Base-by-base conservation (phyloP, 2,329 filamentous ascomycete species). In the Bertia moriformis region DNA sequence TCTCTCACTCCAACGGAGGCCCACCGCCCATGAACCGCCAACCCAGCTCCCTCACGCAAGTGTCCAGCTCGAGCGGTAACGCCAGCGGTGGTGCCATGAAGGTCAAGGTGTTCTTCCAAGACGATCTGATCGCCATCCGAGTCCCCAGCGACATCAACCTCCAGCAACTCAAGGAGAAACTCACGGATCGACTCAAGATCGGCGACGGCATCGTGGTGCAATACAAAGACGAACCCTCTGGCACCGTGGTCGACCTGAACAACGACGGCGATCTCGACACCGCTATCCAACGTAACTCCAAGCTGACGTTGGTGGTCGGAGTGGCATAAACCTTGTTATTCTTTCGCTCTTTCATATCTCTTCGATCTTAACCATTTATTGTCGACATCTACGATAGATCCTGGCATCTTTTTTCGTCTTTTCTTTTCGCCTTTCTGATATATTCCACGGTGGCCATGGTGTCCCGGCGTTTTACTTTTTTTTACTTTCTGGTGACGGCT, bases 21-120 rank as follows among this genome's bases (percentile, higher is more conserved):
- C 32, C 32, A 17, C 12, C 12, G 15, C 10, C 32, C 7, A 35
- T 35, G 32, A 35, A 35, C 32, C 32, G 32, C 7, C 32, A 35
- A 41, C 49, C 61, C 7, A 66, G 63, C 48, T 64, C 62, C 24
- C 51, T 69, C 29, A 47, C 42, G 32, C 32, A 35, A 35, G 32
- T 10, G 10, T 35, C 32, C 35, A 29, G 10, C 17, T 43, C 38
- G 40, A 43, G 20, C 38, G n/a, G n/a, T n/a, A 46, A 32, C 40
- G 38, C 35, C 33, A 45, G 18, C 53, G 53, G 32, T 7, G 10
- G 15, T 17, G 59, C 63, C 2, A 61, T 80, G 51, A 80, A 79
- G 49, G 71, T 81, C 51, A 81, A 81, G 53, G 73, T 79, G 14
- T 78, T 72, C 58, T 80, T 78, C 56, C 70, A 76, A 45, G 71